A percentile compares a stretch with the other conserved stretches of the same genome.
These are phyloP conservation scores for Fusarium proliferatum DNA, from an alignment of 2,329 filamentous ascomycete genomes.

Conservation along the genomic window DNA sequence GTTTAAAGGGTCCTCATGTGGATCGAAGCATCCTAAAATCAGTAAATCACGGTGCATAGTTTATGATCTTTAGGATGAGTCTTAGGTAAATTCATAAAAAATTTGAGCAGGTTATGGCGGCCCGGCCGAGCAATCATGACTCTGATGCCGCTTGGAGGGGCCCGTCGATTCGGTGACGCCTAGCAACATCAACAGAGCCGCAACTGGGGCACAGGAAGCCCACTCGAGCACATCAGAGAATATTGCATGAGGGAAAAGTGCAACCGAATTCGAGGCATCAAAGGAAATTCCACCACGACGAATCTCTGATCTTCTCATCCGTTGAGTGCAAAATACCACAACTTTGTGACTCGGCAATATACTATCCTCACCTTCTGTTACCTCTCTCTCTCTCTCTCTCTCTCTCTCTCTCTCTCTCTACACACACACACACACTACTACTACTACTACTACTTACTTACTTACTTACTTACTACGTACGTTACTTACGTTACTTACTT, in stretches of 20 bases:
- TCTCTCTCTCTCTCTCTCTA: too few relatives aligned
- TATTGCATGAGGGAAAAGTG: neutral
- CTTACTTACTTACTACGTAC: too few relatives aligned
- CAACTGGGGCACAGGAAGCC: neutral
- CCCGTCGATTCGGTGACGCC: neutral
- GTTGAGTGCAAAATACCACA: neutral
- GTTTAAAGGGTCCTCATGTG: neutral
- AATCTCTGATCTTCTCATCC: neutral
- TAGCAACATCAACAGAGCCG: constrained; percentile 10
- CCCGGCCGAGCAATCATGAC: neutral
- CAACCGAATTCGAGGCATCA: neutral
- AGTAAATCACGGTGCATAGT: neutral
- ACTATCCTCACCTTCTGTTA: fast-evolving
- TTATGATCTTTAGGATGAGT: constrained; percentile 6
- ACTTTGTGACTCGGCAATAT: neutral
- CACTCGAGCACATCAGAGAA: neutral
- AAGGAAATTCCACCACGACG: neutral
- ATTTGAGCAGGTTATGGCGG: neutral
- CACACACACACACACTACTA: too few relatives aligned
- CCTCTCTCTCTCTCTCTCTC: too few relatives aligned
- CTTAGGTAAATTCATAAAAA: neutral
- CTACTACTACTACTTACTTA: too few relatives aligned
- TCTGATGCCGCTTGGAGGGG: constrained; percentile 5
- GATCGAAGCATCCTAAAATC: neutral
- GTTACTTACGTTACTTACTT: too few relatives aligned